phyloP scores from a whole-genome alignment of 768 basidiomycete genomes.

The Mycena maculata region DNA sequence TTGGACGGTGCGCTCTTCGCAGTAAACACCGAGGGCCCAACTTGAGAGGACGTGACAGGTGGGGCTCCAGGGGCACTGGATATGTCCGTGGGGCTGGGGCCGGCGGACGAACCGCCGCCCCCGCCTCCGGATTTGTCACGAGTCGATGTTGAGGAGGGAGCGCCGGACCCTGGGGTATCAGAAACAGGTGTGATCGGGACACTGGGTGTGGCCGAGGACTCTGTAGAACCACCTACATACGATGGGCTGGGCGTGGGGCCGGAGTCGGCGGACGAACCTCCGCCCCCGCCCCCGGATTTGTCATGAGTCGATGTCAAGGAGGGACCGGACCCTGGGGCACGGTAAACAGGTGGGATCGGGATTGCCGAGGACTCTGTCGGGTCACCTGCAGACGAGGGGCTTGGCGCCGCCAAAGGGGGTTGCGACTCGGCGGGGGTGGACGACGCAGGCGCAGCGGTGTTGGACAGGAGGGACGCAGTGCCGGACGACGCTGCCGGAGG shows the following conservation, averaged over 20 bases:
- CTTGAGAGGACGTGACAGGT: background rate
- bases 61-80: too few species aligned
- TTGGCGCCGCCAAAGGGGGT: background rate
- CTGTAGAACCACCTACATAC: background rate
- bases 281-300: too few species aligned
- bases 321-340: background rate
- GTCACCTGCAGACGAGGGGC: background rate
- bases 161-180: background rate
- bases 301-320: background rate
- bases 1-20: background rate
- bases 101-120: too few species aligned
- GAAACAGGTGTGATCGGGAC: background rate
- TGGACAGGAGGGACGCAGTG: background rate
- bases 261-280: too few species aligned
- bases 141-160: background rate
- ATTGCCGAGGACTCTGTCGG: background rate
- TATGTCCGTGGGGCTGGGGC: too few species aligned
- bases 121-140: too few species aligned
- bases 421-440: background rate
- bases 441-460: background rate
- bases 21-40: background rate
- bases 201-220: background rate
- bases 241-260: background rate
- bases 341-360: background rate
- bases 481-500: background rate